phyloP scores from a whole-genome alignment of 345 rosid species.

The Syzygium grande region DNA sequence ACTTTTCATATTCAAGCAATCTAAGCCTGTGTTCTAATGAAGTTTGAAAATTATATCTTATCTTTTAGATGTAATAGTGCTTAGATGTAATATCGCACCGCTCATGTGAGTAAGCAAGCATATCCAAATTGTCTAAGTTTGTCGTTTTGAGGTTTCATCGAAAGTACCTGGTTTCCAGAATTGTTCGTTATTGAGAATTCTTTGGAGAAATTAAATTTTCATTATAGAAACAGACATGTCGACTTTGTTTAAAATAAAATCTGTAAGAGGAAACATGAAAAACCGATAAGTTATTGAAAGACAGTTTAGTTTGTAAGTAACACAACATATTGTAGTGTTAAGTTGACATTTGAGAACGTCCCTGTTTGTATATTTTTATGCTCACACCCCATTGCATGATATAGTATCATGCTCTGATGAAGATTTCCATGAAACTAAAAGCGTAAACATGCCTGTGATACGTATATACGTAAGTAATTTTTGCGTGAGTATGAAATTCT shows the following conservation, averaged over 20 bases:
- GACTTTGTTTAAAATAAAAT: background rate
- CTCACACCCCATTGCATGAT: background rate
- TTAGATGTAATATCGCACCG: background rate
- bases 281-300: background rate
- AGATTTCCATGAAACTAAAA: background rate
- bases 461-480: background rate
- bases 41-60: background rate
- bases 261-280: background rate
- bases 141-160: accelerated
- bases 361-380: background rate
- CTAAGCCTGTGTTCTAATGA: background rate
- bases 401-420: background rate
- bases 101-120: background rate
- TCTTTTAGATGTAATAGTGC: background rate
- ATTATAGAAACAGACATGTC: background rate
- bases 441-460: background rate
- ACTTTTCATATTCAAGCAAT: background rate
- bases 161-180: background rate
- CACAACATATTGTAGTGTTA: background rate
- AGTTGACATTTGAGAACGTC: background rate
- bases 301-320: background rate
- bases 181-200: background rate
- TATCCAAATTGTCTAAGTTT: background rate
- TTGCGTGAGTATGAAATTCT: background rate
- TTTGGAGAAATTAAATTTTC: background rate